Evolutionary conservation across 1,139 yeast genomes (phyloP).

Genomic region (Debaryomyces sp.): DNA sequence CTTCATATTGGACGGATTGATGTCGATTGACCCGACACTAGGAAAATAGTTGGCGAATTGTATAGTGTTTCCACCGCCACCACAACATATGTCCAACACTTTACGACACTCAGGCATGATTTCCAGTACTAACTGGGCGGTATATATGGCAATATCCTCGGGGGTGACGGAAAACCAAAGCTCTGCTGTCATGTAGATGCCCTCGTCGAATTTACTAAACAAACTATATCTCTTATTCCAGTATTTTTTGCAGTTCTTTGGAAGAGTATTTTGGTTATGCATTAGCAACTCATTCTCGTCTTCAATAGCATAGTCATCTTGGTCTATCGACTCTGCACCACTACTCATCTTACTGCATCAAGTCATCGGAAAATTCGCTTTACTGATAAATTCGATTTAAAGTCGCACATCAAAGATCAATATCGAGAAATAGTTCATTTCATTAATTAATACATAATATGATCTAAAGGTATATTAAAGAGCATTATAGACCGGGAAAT

Average conservation of each 20-base stretch:
- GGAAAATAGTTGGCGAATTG: constrained; percentile 71
- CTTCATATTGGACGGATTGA: constrained; percentile 56
- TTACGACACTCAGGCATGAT: constrained; percentile 45
- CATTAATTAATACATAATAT: not conserved
- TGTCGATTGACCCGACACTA: constrained; percentile 68
- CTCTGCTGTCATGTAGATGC: constrained; percentile 72
- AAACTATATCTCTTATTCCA: constrained; percentile 62
- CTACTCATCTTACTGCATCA: constrained; percentile 3
- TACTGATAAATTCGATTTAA: not conserved
- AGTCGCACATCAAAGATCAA: not conserved
- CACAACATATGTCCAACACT: constrained; percentile 79
- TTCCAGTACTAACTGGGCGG: constrained; percentile 55
- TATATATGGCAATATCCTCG: constrained; percentile 66
- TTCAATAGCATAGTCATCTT: constrained; percentile 20
- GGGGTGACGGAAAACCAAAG: constrained; percentile 95
- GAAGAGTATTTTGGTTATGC: constrained; percentile 45
- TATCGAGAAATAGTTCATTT: not conserved
- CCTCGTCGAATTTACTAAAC: constrained; percentile 66
- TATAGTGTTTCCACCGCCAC: constrained; percentile 94
- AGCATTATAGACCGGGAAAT: not conserved
- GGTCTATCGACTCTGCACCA: constrained; percentile 1
- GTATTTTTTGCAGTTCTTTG: constrained; percentile 50
- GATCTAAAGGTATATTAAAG: not conserved
- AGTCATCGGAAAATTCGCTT: not conserved
- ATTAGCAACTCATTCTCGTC: constrained; percentile 37